Percentiles rank a stretch among this genome's conserved stretches.
These are phyloP conservation scores for Vigna reflexopilosa DNA, from an alignment of 306 rosid species.

Conservation along the genomic window DNA sequence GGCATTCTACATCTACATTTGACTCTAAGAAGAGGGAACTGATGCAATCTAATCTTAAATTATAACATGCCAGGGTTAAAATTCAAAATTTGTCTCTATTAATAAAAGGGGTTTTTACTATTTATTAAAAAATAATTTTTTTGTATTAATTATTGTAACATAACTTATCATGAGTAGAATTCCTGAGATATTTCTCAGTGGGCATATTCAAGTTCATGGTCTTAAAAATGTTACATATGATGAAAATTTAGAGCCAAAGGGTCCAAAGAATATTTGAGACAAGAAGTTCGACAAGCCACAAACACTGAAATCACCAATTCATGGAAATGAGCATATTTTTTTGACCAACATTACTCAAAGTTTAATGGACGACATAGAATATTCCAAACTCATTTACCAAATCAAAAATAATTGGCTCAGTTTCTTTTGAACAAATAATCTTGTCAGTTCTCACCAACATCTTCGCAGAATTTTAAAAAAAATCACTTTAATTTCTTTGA, in stretches of 20 bases:
- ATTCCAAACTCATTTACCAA: constrained; percentile 34
- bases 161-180: neutral
- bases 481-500: neutral
- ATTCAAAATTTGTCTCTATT: too few relatives aligned
- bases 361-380: constrained; percentile 37
- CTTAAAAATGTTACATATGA: constrained; percentile 11
- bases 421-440: constrained; percentile 17
- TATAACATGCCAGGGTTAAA: too few relatives aligned
- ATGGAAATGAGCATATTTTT: constrained; percentile 12
- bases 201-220: constrained; percentile 16
- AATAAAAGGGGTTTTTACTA: neutral
- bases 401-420: constrained; percentile 5
- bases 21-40: neutral
- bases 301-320: constrained; percentile 3
- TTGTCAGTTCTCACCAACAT: neutral
- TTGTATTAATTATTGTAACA: neutral
- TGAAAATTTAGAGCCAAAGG: constrained; percentile 10
- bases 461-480: neutral
- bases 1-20: neutral
- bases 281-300: constrained; percentile 13
- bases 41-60: neutral
- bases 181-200: neutral
- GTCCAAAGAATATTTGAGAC: constrained; percentile 20
- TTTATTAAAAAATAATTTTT: neutral
- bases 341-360: constrained; percentile 27